Evolutionary conservation across 2,329 filamentous ascomycete genomes (phyloP).

Genomic region (Ilyonectria mors-panacis): DNA sequence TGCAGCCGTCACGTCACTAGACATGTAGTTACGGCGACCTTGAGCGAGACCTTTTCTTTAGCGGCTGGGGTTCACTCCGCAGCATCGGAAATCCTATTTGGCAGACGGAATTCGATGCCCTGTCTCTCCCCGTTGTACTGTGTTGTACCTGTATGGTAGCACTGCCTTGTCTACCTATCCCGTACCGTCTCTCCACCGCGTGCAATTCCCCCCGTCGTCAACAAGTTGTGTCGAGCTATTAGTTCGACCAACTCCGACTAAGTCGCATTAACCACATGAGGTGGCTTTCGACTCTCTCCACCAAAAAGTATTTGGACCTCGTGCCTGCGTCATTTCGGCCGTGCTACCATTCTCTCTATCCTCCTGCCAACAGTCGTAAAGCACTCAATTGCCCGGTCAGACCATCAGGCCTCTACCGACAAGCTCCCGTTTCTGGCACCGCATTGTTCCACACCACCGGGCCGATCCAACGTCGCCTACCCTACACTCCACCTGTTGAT

Average conservation of each 20-base stretch:
- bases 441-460: conserved; percentile 7
- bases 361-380: not conserved
- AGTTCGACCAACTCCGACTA: not conserved
- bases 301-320: conserved; percentile 18
- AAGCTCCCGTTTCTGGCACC: conserved; percentile 3
- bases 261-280: not conserved
- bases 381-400: conserved; percentile 12
- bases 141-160: not conserved
- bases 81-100: not conserved
- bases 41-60: conserved; percentile 1
- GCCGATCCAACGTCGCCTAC: conserved; percentile 16
- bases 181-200: conserved; percentile 8
- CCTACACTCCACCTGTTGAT: conserved; percentile 16
- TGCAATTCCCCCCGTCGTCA: conserved; percentile 11
- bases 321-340: conserved; percentile 23
- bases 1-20: conserved; percentile 29
- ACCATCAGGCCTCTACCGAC: conserved; percentile 4
- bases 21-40: conserved; percentile 10
- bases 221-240: not conserved
- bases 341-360: not conserved
- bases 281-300: conserved; percentile 31
- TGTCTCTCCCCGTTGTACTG: not conserved
- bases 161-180: conserved; percentile 2
- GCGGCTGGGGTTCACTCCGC: not conserved
- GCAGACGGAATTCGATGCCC: conserved; percentile 2